A percentile compares a stretch with the other conserved stretches of the same genome.
These are phyloP conservation scores for Amoeboaphelidium occidentale DNA, from an alignment of 371 early-diverging fungal genomes.

Conservation along the genomic window DNA sequence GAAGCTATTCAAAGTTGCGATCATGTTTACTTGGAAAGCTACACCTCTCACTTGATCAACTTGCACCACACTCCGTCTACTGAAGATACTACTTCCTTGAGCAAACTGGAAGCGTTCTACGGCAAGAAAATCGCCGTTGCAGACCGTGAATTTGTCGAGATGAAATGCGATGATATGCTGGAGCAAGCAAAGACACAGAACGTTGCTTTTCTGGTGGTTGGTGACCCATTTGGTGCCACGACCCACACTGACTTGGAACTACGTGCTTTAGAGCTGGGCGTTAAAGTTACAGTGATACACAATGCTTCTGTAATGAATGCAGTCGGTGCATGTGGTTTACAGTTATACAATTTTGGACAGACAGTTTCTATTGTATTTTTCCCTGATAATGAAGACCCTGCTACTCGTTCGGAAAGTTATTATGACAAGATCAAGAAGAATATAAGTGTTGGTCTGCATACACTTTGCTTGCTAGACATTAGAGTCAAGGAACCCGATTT, in stretches of 20 bases:
- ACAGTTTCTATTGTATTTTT: slow-evolving; percentile 98
- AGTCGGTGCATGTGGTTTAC: slow-evolving; percentile 90
- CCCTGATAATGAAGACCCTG: slow-evolving; percentile 78
- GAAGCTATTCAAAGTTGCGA: slow-evolving; percentile 69
- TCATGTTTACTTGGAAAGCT: slow-evolving; percentile 91
- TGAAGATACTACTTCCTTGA: too few relatives aligned
- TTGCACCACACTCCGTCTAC: too few relatives aligned
- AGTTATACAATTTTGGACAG: slow-evolving; percentile 95
- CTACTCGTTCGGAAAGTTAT: slow-evolving; percentile 78
- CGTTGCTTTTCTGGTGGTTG: slow-evolving; percentile 94
- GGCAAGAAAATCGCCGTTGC: slow-evolving; percentile 59
- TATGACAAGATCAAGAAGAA: slow-evolving; percentile 84
- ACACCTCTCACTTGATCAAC: too few relatives aligned
- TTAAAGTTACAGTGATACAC: slow-evolving; percentile 74
- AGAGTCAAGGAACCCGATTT: slow-evolving; percentile 93
- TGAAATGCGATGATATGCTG: slow-evolving; percentile 66
- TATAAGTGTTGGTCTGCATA: slow-evolving; percentile 61
- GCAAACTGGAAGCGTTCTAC: slow-evolving; percentile 52
- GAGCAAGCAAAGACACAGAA: slow-evolving; percentile 58
- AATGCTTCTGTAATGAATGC: slow-evolving; percentile 99
- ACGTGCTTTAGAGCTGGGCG: slow-evolving; percentile 65
- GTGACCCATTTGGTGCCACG: slow-evolving; percentile 97
- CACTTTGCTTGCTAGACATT: slow-evolving; percentile 94
- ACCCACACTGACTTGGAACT: slow-evolving; percentile 96
- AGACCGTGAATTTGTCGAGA: slow-evolving; percentile 92